These are phyloP conservation scores for Candida tallmaniae DNA, from an alignment of 805 yeast species.

Conservation along the genomic window DNA sequence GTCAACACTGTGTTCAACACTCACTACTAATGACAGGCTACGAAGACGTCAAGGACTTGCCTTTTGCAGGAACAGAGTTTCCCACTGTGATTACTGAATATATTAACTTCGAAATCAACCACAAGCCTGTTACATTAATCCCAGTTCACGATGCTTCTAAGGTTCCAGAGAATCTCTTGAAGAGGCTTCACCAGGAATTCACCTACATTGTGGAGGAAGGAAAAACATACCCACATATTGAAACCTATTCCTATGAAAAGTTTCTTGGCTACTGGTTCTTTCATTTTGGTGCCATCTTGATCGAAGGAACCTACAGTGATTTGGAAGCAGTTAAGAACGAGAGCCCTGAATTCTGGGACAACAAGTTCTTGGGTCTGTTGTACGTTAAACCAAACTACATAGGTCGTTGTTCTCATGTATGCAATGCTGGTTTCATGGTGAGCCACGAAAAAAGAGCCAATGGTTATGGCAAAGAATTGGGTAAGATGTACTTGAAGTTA, in stretches of 20 bases:
- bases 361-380: conserved; percentile 62
- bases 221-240: conserved; percentile 63
- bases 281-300: conserved; percentile 59
- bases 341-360: conserved; percentile 41
- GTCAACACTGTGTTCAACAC: too few relatives aligned
- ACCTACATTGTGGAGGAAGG: conserved; percentile 70
- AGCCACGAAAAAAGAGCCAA: conserved; percentile 54
- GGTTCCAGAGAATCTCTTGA: conserved; percentile 49
- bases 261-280: conserved; percentile 66
- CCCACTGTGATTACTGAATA: conserved; percentile 27
- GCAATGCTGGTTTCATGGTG: conserved; percentile 86
- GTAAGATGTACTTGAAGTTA: conserved; percentile 58
- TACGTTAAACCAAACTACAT: conserved; percentile 82
- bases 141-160: conserved; percentile 49
- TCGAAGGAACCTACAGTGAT: conserved; percentile 31
- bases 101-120: conserved; percentile 36
- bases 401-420: conserved; percentile 81
- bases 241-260: conserved; percentile 37
- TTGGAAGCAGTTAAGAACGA: conserved; percentile 27
- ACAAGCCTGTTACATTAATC: conserved; percentile 49
- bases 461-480: conserved; percentile 69
- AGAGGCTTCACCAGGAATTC: conserved; percentile 46
- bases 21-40: not conserved
- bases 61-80: conserved; percentile 30
- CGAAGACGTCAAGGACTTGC: conserved; percentile 18